Base-by-base conservation (phyloP, 352 stramenopile genomes). In the Halophytophthora polymorphica region DNA sequence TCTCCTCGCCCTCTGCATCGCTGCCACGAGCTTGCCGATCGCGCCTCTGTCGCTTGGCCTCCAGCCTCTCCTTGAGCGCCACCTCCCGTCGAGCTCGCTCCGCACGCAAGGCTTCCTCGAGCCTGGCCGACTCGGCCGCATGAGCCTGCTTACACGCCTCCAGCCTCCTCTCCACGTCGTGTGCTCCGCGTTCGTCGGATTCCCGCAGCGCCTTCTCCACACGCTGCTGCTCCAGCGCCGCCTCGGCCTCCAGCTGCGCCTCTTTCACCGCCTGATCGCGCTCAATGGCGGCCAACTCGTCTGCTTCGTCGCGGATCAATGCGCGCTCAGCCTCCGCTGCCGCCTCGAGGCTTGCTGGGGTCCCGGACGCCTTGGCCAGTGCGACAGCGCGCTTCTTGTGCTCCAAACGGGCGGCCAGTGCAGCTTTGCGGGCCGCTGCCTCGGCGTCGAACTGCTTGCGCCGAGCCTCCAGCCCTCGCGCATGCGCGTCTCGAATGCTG, bases 81-180 rank as follows among this genome's bases (percentile, higher is more conserved):
- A 72, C 47, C 52, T 84, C 75, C 36, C 80, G 68, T 2, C 59
- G 61, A 12, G 58, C 45, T 25, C 66, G 66, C 41, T 72, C 61
- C 3, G 70, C 60, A 17, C 57, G 45, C 21, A 79, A 53, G 22
- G 54, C 35, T 40, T 74, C 45, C 34, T 71, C 45, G 21, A 83
- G 41, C 10, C 46, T 64, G 10, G 39, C 41, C 2, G 61, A 52
- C 23, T 83, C 67, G 2, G 44, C 42, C 11, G 64, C 53, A 31
- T 83, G 69, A 1, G 47, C 44, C 1, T 41, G 13, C 19, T 75
- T 77, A 36, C 68, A 77, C 11, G 64, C 61, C 19, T 61, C 44
- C 28, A 77, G 47, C 45, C 73, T 38, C 6, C 45, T 58, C 6
- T 79, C 71, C 45, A 83, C 53, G 21, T 72, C 61, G 23, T 61